Evolutionary conservation across 116 monocot genomes (phyloP).

Genomic region (Dioscorea cayenensis): DNA sequence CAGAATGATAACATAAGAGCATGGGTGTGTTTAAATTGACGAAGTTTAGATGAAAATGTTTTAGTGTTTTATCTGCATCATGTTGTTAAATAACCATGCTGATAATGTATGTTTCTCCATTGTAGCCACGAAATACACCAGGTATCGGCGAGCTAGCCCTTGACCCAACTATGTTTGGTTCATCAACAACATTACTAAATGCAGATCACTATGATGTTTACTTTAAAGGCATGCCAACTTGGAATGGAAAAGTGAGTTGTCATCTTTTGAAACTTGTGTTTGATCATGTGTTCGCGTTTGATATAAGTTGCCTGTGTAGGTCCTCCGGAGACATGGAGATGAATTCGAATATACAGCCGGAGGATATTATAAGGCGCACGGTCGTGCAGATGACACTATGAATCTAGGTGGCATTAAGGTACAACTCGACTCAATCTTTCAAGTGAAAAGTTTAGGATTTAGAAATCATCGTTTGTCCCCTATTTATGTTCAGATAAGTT

Average conservation of each 20-base stretch:
- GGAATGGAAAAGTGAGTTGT: conserved; percentile 60
- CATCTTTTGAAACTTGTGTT: not conserved
- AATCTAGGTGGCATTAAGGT: conserved; percentile 99
- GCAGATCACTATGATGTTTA: conserved; percentile 80
- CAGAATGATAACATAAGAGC: too few relatives aligned
- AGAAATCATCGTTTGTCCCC: not conserved
- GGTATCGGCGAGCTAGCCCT: conserved; percentile 87
- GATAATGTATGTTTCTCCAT: not conserved
- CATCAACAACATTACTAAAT: conserved; percentile 74
- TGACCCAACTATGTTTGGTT: conserved; percentile 70
- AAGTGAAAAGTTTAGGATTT: too few relatives aligned
- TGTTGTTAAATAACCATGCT: not conserved
- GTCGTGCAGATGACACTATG: conserved; percentile 98
- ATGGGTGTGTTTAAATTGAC: too few relatives aligned
- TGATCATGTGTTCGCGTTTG: not conserved
- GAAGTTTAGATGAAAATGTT: not conserved
- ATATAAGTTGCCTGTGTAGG: conserved; percentile 28
- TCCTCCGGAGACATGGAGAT: conserved; percentile 92
- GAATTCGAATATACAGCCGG: conserved; percentile 67
- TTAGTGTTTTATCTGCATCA: not conserved
- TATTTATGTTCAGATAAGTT: conserved; percentile 54
- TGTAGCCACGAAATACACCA: conserved; percentile 45
- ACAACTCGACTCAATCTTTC: not conserved
- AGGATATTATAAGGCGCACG: conserved; percentile 89
- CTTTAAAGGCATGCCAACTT: conserved; percentile 79